Conservation (phyloP, 2,329 filamentous ascomycete species). For the Phialophora tarda region DNA sequence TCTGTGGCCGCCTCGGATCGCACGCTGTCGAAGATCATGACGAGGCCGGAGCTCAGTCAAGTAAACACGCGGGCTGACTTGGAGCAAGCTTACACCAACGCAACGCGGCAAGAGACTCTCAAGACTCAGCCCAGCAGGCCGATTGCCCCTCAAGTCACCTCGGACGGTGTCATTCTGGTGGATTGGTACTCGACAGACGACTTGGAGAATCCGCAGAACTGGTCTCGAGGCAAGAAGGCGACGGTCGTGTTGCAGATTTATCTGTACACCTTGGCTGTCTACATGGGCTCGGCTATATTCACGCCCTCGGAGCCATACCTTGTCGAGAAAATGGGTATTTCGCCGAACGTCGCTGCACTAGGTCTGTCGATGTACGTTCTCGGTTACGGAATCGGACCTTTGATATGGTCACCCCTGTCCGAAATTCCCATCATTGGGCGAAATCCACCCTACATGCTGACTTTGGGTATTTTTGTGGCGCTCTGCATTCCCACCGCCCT, state of each 20-base stretch:
- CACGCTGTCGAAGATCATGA: slow-evolving; percentile 36
- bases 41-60: slow-evolving; percentile 30
- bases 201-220: slow-evolving; percentile 42
- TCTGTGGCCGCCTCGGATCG: slow-evolving; percentile 20
- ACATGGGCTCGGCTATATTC: slow-evolving; percentile 39
- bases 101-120: slow-evolving; percentile 34
- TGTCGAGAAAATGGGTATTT: slow-evolving; percentile 34
- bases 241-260: slow-evolving; percentile 40
- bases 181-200: slow-evolving; percentile 41
- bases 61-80: slow-evolving; percentile 32
- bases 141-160: slow-evolving; percentile 33
- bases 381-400: slow-evolving; percentile 39
- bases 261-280: slow-evolving; percentile 39
- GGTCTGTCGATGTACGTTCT: slow-evolving; percentile 39
- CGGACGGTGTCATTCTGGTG: slow-evolving; percentile 37
- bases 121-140: slow-evolving; percentile 31
- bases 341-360: slow-evolving; percentile 30
- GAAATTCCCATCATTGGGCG: slow-evolving; percentile 72
- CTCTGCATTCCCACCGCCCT: slow-evolving; percentile 69
- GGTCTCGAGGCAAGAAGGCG: slow-evolving; percentile 37
- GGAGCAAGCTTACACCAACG: slow-evolving; percentile 36
- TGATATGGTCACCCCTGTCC: slow-evolving; percentile 64
- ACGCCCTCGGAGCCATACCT: slow-evolving; percentile 36
- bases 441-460: slow-evolving; percentile 70
- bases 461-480: slow-evolving; percentile 71